Evolutionary conservation across 768 basidiomycete species (phyloP), one percentile per base, ranked within the genome.

Genomic region (Nidularia pulvinata): DNA sequence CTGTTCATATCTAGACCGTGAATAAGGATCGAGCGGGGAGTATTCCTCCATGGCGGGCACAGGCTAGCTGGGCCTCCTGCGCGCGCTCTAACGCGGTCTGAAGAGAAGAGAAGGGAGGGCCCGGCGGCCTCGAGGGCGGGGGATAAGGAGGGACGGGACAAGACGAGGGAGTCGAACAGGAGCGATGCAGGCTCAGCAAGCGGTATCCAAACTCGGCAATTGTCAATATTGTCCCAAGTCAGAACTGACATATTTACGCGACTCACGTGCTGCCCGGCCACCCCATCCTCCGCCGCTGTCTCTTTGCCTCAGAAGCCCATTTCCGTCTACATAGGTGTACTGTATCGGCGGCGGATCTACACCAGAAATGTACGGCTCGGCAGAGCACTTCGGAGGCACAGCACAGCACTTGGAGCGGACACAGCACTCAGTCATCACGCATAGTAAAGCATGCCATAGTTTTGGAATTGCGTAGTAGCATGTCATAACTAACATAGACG

Each of bases 1-100:
- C 59, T 87, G 86, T 65, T 92, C 90, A 69, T 85, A 90, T 71
- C 84, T 80, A 66, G 84, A 79, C 68, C 80, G 70, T 49, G 78
- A 71, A 69, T 88, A 89, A 48, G 85, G 85, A 70, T 88, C 85
- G 75, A 84, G 77, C 65, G 69, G 72, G 49, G 76, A 72, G 69
- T 82, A 81, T 57, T 79, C 56, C 50, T 59, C 53, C 57, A 57
- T 43, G 46, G 33, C 16, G 44, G 16, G 16, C 10, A 39, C 19
- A 39, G 37, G 37, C 10, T 39, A 16, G 16, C 10, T 39, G 37
- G 16, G 16, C 37, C 10, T 39, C 33, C 59, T 50, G 53, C 56
- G 61, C 51, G 59, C 56, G 59, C 51, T 58, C 58, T 61, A 58
- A 55, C 46, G 49, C 49, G 36, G 33, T 19, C 42, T 51, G 55